Conservation (phyloP, 768 basidiomycete species). For the Suillus variegatus region DNA sequence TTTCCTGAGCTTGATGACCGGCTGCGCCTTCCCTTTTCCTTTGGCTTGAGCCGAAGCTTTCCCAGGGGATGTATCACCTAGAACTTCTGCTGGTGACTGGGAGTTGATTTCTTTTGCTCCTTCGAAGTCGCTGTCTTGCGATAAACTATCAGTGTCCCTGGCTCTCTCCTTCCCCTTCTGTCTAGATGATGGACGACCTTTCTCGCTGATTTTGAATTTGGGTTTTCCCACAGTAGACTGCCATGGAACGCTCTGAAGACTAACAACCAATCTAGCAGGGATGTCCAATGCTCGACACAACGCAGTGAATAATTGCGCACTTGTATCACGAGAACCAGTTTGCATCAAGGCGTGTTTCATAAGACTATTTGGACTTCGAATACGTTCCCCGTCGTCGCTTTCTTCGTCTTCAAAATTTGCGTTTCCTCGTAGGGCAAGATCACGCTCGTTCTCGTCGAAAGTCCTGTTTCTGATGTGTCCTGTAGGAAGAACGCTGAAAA, state of each 20-base stretch:
- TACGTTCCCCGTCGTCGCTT: conserved; percentile 56
- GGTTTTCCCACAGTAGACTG: conserved; percentile 64
- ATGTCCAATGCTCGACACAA: conserved; percentile 85
- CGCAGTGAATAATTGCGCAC: conserved; percentile 89
- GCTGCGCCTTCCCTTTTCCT: conserved; percentile 57
- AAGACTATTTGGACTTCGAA: conserved; percentile 79
- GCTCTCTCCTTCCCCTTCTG: conserved; percentile 5
- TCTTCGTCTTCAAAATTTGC: conserved; percentile 40
- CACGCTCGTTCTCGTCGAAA: conserved; percentile 69
- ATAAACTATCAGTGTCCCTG: conserved; percentile 21
- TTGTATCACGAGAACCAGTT: conserved; percentile 80
- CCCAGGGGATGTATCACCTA: not conserved
- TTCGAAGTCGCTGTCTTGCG: conserved; percentile 44
- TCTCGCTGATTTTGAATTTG: conserved; percentile 44
- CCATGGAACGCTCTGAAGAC: conserved; percentile 93
- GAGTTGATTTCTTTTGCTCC: conserved; percentile 15
- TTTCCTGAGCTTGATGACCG: conserved; percentile 61
- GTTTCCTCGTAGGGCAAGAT: conserved; percentile 28
- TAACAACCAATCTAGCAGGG: conserved; percentile 85
- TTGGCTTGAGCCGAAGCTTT: conserved; percentile 43
- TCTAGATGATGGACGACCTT: conserved; percentile 23
- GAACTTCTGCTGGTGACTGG: not conserved
- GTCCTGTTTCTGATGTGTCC: conserved; percentile 77
- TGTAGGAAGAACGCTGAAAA: conserved; percentile 60
- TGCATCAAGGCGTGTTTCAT: conserved; percentile 91